Conservation (phyloP, 176 grass and related monocot species). For the Elymus sibiricus region DNA sequence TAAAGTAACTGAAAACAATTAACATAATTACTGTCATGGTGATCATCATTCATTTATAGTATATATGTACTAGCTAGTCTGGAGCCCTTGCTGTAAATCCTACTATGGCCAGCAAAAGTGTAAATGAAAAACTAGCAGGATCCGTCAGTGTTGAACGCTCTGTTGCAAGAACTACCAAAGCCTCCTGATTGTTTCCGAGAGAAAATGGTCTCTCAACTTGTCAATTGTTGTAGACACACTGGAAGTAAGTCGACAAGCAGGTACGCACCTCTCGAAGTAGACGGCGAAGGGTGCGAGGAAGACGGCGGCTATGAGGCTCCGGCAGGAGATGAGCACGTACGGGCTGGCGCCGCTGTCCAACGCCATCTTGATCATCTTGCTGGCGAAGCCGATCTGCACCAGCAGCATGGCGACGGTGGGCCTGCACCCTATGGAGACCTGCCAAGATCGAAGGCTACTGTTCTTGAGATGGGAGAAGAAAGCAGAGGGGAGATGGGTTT, state of each 20-base stretch:
- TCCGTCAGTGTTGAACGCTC: not conserved
- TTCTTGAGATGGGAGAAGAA: not conserved
- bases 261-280: slow-evolving; percentile 57
- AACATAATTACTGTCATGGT: no score
- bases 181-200: no score
- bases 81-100: no score
- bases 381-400: slow-evolving; percentile 76
- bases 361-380: slow-evolving; percentile 81
- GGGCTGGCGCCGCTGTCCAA: slow-evolving; percentile 86
- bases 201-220: no score
- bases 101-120: not conserved
- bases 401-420: slow-evolving; percentile 69
- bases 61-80: no score
- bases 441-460: not conserved
- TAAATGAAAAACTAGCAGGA: not conserved
- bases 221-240: no score
- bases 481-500: not conserved
- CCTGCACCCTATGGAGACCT: slow-evolving; percentile 19
- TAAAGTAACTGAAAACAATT: no score
- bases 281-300: slow-evolving; percentile 58
- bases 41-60: no score
- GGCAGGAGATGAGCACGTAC: slow-evolving; percentile 85
- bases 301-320: slow-evolving; percentile 78
- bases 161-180: not conserved
- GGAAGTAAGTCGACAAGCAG: no score